Evolutionary conservation across 164 flowering plant species (phyloP), one percentile per base, ranked within the genome.

Genomic region (Stephania yunnanensis): DNA sequence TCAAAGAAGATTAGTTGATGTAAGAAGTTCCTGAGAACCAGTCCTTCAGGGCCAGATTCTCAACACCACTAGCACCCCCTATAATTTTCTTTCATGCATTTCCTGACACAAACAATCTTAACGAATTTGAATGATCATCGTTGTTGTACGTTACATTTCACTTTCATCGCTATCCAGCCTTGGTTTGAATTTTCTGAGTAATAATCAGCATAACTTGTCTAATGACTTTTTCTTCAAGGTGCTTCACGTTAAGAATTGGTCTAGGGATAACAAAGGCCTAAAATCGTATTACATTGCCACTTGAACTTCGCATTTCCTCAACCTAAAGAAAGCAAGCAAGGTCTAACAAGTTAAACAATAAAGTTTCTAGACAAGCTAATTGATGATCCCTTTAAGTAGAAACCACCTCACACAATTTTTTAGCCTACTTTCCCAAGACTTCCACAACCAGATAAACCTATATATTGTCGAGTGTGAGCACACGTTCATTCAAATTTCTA

Each of bases 11-110:
- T 48, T 20, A 12, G 71, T 45, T n/a, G 68, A 53, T 42, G 13
- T 31, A 58, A 58, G 19, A 58, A 19, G 64, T 36, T 58, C 48
- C 19, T 17, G 61, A 69, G 77, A 36, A 1, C 53, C 55, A 25
- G 70, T 30, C 77, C 72, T n/a, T 72, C 68, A 17, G 73, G 69
- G 61, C 73, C 72, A 6, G 77, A 75, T 45, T 61, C 67, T 20
- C 77, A 75, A 20, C 77, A 75, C 46, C 73, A 75, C 64, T 36
- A 20, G 70, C 77, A 11, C 15, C 45, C 67, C 0, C 73, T 67
- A 20, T 10, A n/a, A 12, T 44, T 68, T 17, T 67, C 69, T 20
- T 74, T 66, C 30, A 68, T 68, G 71, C 15, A 13, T 22, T 36
- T 68, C 71, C 4, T 30, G 71, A 19, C 3, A 2, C 64, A 58